These are phyloP conservation scores for Saitozyma sp. DNA, from an alignment of 768 basidiomycete species.

Conservation along the genomic window DNA sequence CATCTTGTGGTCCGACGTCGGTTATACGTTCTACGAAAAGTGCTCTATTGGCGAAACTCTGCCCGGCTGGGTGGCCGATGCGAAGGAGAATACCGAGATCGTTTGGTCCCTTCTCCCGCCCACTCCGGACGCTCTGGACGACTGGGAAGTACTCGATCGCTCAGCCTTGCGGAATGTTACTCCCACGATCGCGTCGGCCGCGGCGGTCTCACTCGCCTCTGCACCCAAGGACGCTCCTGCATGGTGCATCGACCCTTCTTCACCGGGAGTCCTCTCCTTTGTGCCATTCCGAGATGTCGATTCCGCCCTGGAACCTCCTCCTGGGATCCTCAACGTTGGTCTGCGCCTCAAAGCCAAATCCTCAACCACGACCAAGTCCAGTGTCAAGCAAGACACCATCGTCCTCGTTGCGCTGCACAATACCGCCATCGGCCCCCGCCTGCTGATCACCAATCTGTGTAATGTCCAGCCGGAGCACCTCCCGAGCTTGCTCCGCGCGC, in stretches of 20 bases:
- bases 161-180: not conserved
- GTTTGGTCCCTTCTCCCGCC: constrained; percentile 22
- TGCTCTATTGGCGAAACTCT: constrained; percentile 15
- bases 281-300: not conserved
- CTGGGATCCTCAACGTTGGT: no score
- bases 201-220: not conserved
- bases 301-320: no score
- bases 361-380: not conserved
- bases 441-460: constrained; percentile 24
- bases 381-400: constrained; percentile 16
- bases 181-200: not conserved
- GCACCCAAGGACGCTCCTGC: not conserved
- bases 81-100: constrained; percentile 18
- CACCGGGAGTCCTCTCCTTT: constrained; percentile 5
- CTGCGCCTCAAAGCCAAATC: not conserved
- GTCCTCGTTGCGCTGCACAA: constrained; percentile 27
- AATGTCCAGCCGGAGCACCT: constrained; percentile 20
- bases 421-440: constrained; percentile 9
- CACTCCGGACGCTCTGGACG: not conserved
- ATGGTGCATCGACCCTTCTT: constrained; percentile 11
- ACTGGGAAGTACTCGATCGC: constrained; percentile 8
- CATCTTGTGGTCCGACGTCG: constrained; percentile 38
- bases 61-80: constrained; percentile 31
- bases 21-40: constrained; percentile 26
- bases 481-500: constrained; percentile 13